phyloP scores from a whole-genome alignment of 768 basidiomycete genomes.

The Tricholoma furcatifolium region DNA sequence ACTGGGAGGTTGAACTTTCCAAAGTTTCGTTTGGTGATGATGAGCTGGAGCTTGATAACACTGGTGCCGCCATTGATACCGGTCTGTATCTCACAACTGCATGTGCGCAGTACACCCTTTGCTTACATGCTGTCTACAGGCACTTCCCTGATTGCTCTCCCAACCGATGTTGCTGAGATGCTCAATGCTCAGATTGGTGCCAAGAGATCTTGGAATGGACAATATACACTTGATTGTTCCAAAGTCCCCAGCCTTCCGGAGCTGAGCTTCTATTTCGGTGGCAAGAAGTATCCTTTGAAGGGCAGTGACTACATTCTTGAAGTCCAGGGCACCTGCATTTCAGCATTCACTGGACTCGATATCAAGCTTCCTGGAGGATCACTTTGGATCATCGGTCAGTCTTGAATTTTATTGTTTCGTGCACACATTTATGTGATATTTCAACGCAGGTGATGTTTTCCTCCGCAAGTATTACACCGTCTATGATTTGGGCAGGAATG shows the following conservation, averaged over 20 bases:
- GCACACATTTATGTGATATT: constrained; percentile 1
- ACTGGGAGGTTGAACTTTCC: constrained; percentile 97
- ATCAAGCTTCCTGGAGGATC: constrained; percentile 77
- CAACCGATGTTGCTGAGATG: constrained; percentile 96
- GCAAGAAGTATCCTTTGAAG: constrained; percentile 76
- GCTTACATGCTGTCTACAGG: constrained; percentile 63
- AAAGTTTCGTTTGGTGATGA: constrained; percentile 86
- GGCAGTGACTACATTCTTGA: constrained; percentile 89
- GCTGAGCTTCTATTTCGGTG: constrained; percentile 79
- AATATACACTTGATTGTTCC: constrained; percentile 87
- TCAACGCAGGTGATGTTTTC: constrained; percentile 75
- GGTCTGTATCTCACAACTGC: constrained; percentile 39
- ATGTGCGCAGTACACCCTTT: not conserved
- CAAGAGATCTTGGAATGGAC: constrained; percentile 92
- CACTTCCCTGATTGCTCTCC: constrained; percentile 91
- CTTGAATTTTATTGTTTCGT: constrained; percentile 2
- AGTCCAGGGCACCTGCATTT: constrained; percentile 90
- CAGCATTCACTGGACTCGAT: constrained; percentile 89
- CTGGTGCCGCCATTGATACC: constrained; percentile 91
- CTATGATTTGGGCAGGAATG: constrained; percentile 76
- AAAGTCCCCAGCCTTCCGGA: constrained; percentile 84
- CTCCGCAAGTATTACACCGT: constrained; percentile 91
- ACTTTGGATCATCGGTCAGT: constrained; percentile 86
- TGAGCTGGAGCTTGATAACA: constrained; percentile 85
- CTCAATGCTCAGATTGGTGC: constrained; percentile 95